These are phyloP conservation scores for Cornus kousa DNA, from an alignment of 148 eudicot species.

Conservation along the genomic window DNA sequence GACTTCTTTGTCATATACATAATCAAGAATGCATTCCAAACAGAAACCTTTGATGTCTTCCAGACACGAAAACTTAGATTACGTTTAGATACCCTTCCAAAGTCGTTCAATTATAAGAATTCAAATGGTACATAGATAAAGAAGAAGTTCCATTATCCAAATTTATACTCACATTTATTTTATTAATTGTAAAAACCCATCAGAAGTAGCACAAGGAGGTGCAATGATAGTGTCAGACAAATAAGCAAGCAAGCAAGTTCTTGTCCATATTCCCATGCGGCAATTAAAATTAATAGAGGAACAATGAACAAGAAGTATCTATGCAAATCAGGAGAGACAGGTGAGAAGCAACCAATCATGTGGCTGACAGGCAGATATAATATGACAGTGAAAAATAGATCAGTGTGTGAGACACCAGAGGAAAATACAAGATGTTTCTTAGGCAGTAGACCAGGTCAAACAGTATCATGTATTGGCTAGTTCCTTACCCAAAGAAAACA, in stretches of 20 bases:
- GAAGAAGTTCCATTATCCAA: neutral
- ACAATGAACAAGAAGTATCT: neutral
- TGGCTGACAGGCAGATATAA: neutral
- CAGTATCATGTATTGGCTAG: neutral
- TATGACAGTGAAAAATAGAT: neutral
- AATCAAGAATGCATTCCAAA: conserved; percentile 3
- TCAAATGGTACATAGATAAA: neutral
- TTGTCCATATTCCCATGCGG: neutral
- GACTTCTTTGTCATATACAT: neutral
- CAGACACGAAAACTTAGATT: neutral
- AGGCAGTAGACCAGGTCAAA: neutral
- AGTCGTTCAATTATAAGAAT: neutral
- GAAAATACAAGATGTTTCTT: neutral
- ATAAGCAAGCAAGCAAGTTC: neutral
- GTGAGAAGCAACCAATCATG: neutral
- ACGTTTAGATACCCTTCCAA: neutral
- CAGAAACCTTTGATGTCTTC: neutral
- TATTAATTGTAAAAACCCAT: neutral
- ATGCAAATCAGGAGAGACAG: neutral
- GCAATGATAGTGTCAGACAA: too few relatives aligned
- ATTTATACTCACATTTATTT: too few relatives aligned
- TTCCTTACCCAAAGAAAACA: neutral
- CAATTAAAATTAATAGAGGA: neutral
- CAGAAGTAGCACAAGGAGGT: neutral
- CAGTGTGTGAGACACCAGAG: neutral